Evolutionary conservation across 2,329 filamentous ascomycete genomes (phyloP).

Genomic region (Colletotrichum sidae): DNA sequence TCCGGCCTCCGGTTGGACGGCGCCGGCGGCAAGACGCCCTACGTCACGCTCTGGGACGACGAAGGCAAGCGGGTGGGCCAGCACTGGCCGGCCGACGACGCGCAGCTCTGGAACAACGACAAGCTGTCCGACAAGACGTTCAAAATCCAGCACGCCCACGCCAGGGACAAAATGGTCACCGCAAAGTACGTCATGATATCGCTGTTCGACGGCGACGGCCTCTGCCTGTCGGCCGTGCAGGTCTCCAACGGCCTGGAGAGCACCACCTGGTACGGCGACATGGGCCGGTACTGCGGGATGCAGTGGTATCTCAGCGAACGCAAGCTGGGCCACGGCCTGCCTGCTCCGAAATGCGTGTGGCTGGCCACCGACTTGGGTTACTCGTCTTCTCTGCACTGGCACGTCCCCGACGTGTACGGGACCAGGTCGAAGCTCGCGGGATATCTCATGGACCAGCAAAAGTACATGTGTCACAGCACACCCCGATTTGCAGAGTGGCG

Average conservation of each 20-base stretch:
- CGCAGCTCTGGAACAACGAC: slow-evolving; percentile 6
- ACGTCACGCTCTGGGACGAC: slow-evolving; percentile 39
- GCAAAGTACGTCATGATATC: slow-evolving; percentile 35
- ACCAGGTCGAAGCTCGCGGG: slow-evolving; percentile 33
- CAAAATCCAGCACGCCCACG: slow-evolving; percentile 33
- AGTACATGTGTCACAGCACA: slow-evolving; percentile 39
- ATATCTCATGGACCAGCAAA: slow-evolving; percentile 33
- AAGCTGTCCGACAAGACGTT: slow-evolving; percentile 16
- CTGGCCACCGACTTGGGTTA: slow-evolving; percentile 40
- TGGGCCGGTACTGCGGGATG: slow-evolving; percentile 39
- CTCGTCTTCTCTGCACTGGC: slow-evolving; percentile 38
- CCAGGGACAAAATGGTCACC: slow-evolving; percentile 27
- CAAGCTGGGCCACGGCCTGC: slow-evolving; percentile 29
- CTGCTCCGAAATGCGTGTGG: slow-evolving; percentile 38
- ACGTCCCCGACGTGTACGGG: slow-evolving; percentile 39
- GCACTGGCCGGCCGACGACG: slow-evolving; percentile 3
- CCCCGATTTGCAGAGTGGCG: slow-evolving; percentile 40
- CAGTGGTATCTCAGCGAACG: slow-evolving; percentile 41
- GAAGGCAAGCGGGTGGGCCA: slow-evolving; percentile 35
- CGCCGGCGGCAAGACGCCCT: slow-evolving; percentile 32
- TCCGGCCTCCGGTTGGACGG: neutral
- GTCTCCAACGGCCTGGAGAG: slow-evolving; percentile 37
- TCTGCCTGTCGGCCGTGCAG: slow-evolving; percentile 40
- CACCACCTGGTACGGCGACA: slow-evolving; percentile 40
- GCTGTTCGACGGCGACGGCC: slow-evolving; percentile 37